Evolutionary conservation across 2,329 filamentous ascomycete species (phyloP).

Genomic region (Phaeosphaeriaceae sp.): DNA sequence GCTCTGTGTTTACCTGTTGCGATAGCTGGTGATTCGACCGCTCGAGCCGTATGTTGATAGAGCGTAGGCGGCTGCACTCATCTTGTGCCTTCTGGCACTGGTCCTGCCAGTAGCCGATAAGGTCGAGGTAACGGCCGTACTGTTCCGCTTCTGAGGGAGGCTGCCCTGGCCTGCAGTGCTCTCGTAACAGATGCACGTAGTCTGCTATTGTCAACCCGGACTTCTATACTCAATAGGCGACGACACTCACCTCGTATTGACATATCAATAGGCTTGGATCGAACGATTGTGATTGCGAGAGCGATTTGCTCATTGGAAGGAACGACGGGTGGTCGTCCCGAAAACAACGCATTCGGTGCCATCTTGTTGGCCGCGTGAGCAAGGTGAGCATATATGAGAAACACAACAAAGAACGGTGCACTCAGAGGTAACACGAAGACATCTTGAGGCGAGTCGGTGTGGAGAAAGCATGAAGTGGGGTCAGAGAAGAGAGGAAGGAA

Average conservation of each 20-base stretch:
- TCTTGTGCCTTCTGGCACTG: conserved; percentile 30
- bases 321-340: neutral
- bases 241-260: conserved; percentile 38
- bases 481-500: neutral
- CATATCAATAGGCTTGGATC: conserved; percentile 45
- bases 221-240: too few relatives aligned
- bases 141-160: conserved; percentile 28
- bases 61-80: conserved; percentile 29
- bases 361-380: conserved; percentile 2
- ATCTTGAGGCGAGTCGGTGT: neutral
- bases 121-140: conserved; percentile 46
- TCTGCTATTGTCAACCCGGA: conserved; percentile 26
- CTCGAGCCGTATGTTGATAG: conserved; percentile 33
- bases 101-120: conserved; percentile 49
- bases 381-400: neutral
- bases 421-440: neutral
- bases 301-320: conserved; percentile 39
- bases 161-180: conserved; percentile 37
- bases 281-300: conserved; percentile 47
- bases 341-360: conserved; percentile 4
- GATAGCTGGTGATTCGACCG: conserved; percentile 32
- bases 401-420: too few relatives aligned
- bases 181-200: conserved; percentile 43
- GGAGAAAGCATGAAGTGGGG: neutral
- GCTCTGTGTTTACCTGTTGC: conserved; percentile 1